Base-by-base conservation (phyloP, 306 rosid genomes). In the Cicer judaicum region DNA sequence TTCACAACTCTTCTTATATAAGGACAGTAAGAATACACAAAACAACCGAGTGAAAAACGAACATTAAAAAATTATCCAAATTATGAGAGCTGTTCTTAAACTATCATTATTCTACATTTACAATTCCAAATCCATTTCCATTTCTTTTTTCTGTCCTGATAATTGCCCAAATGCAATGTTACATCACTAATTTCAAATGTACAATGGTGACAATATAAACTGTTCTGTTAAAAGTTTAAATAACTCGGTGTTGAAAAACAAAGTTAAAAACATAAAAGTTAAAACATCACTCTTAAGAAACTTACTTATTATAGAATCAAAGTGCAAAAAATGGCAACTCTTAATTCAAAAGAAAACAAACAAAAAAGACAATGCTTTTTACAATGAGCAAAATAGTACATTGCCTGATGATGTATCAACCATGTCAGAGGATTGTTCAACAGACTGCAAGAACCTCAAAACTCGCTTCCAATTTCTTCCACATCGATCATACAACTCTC, bases 361-460 rank as follows among this genome's bases (percentile, higher is more conserved):
- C 11, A 64, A 14, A 3, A 18, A 19, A 56, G 2, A 56, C 40
- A 59, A 59, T 8, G 13, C 24, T 64, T 69, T 36, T 71, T 36
- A 78, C 68, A 68, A 85, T 56, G 81, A 93, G 85, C 80, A 81
- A 85, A 86, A 82, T 83, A 87, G 84, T 91, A 93, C 98, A 89
- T 89, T 91, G 89, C 97, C 97, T 89, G 93, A 84, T 66, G 97
- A 86, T 67, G 98, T 93, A 91, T 89, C 87, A 7, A 91, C 86
- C 87, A 82, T 75, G 77, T 78, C 86, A 67, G 90, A 87, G 10
- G 96, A 88, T 72, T 89, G 92, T 78, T 85, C 98, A 86, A 89
- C 91, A 6, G 91, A 85, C 47, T 88, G 90, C 90, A 93, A 87
- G 89, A 91, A 93, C 88, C 97, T 85, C 85, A 91, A 78, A 85